Conservation (phyloP, 129 eudicot species). For the Pulicaria dysenterica region DNA sequence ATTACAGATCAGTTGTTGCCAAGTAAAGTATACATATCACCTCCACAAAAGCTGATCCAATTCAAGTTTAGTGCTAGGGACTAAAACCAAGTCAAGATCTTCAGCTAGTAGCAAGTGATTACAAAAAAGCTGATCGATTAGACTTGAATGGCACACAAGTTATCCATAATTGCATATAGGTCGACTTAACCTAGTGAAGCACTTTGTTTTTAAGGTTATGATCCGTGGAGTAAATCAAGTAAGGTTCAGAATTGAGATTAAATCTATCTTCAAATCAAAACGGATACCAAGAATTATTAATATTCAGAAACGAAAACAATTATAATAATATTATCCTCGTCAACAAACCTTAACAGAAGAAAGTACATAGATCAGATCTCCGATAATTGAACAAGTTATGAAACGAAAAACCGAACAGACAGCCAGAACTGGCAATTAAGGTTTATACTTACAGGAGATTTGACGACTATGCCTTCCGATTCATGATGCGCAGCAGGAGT, state of each 20-base stretch:
- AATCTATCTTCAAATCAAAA: conserved; percentile 9
- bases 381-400: not conserved
- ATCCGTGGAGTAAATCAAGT: not conserved
- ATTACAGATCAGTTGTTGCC: conserved; percentile 1
- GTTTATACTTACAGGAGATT: conserved; percentile 59
- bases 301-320: not conserved
- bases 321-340: not conserved
- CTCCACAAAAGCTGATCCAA: conserved; percentile 13
- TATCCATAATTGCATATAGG: not conserved
- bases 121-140: not conserved
- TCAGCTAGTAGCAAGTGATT: not conserved
- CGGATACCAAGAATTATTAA: not conserved
- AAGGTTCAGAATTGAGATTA: not conserved
- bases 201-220: conserved; percentile 10
- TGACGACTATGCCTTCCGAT: conserved; percentile 64
- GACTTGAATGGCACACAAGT: conserved; percentile 8
- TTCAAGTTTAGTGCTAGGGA: not conserved
- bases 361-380: conserved; percentile 27
- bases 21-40: not conserved
- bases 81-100: conserved; percentile 20
- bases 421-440: not conserved
- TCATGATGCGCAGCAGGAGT: conserved; percentile 28
- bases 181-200: conserved; percentile 20
- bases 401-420: not conserved
- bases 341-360: conserved; percentile 2